A percentile compares a stretch with the other conserved stretches of the same genome.
Evolutionary conservation across 1,284 basidiomycete species (phyloP).

Genomic region (Melampsora americana): DNA sequence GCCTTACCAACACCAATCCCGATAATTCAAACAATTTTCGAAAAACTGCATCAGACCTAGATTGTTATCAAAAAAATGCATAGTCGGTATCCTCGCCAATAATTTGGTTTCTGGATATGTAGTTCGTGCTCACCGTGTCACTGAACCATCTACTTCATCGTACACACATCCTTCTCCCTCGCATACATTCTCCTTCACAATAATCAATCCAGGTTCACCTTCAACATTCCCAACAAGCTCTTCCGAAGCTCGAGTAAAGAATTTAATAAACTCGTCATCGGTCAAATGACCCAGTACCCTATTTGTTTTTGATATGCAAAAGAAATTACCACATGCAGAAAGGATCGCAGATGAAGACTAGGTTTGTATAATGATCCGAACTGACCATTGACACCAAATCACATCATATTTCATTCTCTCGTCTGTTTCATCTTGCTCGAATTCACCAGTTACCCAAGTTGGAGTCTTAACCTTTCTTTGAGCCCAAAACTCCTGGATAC

Average conservation of each 20-base stretch:
- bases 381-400: conserved; percentile 93
- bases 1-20: conserved; percentile 16
- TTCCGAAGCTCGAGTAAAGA: conserved; percentile 66
- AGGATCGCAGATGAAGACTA: background rate
- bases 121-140: conserved; percentile 65
- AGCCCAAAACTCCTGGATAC: conserved; percentile 30
- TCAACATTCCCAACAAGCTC: conserved; percentile 50
- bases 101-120: background rate
- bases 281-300: conserved; percentile 61
- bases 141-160: conserved; percentile 79
- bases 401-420: conserved; percentile 64
- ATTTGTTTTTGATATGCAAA: conserved; percentile 3
- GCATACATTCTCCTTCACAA: conserved; percentile 91
- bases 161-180: conserved; percentile 44
- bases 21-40: conserved; percentile 16
- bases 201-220: conserved; percentile 60
- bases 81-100: background rate
- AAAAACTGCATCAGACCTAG: conserved; percentile 25
- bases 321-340: background rate
- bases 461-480: conserved; percentile 38
- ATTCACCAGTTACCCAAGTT: conserved; percentile 48
- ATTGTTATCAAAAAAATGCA: background rate
- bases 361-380: conserved; percentile 57
- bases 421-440: conserved; percentile 37
- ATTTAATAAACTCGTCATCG: conserved; percentile 70